Conservation (phyloP, 306 rosid species). For the Cucumis sativus region DNA sequence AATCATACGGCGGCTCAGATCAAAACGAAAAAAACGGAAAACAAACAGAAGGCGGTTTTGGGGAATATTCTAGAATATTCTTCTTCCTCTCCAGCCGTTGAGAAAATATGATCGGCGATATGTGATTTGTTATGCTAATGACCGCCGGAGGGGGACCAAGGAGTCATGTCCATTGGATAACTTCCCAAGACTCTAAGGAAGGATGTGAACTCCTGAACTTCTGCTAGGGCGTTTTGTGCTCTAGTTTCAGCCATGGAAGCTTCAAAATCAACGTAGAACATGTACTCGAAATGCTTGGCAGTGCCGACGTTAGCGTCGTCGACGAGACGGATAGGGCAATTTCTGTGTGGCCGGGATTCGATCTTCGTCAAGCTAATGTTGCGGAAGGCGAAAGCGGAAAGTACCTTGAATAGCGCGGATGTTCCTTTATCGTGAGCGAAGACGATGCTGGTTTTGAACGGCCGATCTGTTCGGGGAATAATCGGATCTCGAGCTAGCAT, state of each 20-base stretch:
- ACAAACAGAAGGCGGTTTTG: neutral
- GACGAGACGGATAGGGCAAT: constrained; percentile 77
- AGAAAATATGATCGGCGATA: neutral
- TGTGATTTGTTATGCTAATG: constrained; percentile 9
- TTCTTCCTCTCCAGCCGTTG: neutral
- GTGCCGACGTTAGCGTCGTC: constrained; percentile 87
- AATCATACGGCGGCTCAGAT: neutral
- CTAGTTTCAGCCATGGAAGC: constrained; percentile 93
- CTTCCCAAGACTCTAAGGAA: constrained; percentile 88
- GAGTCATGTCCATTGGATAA: constrained; percentile 97
- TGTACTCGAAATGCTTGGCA: constrained; percentile 84
- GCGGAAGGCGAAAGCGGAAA: constrained; percentile 83
- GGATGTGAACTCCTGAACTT: constrained; percentile 93
- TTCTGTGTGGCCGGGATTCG: constrained; percentile 83
- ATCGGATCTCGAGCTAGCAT: constrained; percentile 93
- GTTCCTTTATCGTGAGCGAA: constrained; percentile 94
- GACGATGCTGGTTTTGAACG: constrained; percentile 87
- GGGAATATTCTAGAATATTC: neutral
- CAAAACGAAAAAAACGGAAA: neutral
- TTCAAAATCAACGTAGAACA: constrained; percentile 89
- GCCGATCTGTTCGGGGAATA: constrained; percentile 77
- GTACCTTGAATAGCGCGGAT: constrained; percentile 80
- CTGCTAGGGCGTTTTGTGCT: constrained; percentile 89
- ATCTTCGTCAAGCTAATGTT: constrained; percentile 91
- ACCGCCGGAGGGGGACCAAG: constrained; percentile 47